phyloP scores from a whole-genome alignment of 306 rosid species.

The Lathyrus tuberosus region DNA sequence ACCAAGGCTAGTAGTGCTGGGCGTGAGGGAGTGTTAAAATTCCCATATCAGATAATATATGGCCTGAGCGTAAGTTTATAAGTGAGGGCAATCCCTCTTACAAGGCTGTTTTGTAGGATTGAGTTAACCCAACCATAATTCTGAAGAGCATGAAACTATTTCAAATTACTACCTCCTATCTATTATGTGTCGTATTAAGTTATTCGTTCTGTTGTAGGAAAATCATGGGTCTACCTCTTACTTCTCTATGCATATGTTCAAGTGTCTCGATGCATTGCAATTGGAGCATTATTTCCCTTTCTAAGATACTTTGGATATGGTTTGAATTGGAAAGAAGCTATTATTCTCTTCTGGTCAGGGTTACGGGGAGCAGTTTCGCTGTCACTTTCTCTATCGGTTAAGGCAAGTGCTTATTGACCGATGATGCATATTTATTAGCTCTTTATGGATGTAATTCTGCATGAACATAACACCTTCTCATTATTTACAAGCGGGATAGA shows the following conservation, averaged over 20 bases:
- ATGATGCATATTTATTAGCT: neutral
- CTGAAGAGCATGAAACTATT: no score
- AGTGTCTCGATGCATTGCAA: constrained; percentile 75
- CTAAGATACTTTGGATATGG: constrained; percentile 91
- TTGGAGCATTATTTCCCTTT: constrained; percentile 71
- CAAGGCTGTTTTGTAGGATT: no score
- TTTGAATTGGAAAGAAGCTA: constrained; percentile 93
- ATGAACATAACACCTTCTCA: no score
- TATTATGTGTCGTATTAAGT: neutral
- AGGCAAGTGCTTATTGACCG: constrained; percentile 60
- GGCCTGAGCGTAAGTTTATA: no score
- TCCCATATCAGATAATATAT: no score
- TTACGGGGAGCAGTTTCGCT: constrained; percentile 97
- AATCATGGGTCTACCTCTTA: constrained; percentile 77
- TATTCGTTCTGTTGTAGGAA: constrained; percentile 58
- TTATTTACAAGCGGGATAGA: no score
- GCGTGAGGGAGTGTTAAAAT: no score
- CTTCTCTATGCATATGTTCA: constrained; percentile 84
- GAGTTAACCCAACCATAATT: no score
- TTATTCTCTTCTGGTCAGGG: constrained; percentile 85
- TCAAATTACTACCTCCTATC: no score
- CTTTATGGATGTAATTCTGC: neutral
- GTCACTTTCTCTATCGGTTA: constrained; percentile 86
- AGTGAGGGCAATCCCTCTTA: no score
- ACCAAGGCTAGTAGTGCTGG: no score